Percentiles rank a stretch among this genome's conserved stretches.
phyloP scores from a whole-genome alignment of 768 basidiomycete species.

The Aureoboletus auriporus region DNA sequence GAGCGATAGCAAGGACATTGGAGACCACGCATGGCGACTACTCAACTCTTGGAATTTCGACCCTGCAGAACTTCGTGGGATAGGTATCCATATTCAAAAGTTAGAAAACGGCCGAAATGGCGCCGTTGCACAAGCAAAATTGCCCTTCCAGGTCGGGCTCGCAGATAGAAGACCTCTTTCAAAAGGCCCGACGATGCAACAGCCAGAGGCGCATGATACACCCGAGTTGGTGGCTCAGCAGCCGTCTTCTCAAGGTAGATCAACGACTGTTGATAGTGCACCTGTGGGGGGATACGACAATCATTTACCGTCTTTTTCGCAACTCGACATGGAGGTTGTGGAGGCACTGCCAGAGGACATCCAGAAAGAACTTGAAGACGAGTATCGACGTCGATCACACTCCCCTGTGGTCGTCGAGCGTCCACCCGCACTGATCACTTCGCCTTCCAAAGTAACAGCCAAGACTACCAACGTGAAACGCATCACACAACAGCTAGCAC shows the following conservation, averaged over 20 bases:
- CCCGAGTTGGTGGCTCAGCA: slow-evolving; percentile 29
- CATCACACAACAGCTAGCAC: slow-evolving; percentile 62
- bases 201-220: background rate
- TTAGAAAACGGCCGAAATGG: slow-evolving; percentile 51
- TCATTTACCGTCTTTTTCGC: slow-evolving; percentile 64
- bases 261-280: background rate
- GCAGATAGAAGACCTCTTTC: slow-evolving; percentile 3
- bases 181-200: slow-evolving; percentile 1
- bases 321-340: slow-evolving; percentile 68
- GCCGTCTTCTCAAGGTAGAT: slow-evolving; percentile 32
- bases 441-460: slow-evolving; percentile 14
- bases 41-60: slow-evolving; percentile 73
- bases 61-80: slow-evolving; percentile 83
- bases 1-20: slow-evolving; percentile 67
- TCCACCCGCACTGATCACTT: background rate
- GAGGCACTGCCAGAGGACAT: slow-evolving; percentile 69
- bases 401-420: slow-evolving; percentile 38
- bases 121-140: slow-evolving; percentile 52
- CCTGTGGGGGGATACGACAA: slow-evolving; percentile 10
- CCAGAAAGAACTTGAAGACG: slow-evolving; percentile 61
- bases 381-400: slow-evolving; percentile 58
- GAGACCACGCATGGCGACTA: slow-evolving; percentile 71
- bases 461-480: slow-evolving; percentile 48
- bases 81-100: slow-evolving; percentile 89
- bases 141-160: slow-evolving; percentile 59